Percentiles rank a stretch among this genome's conserved stretches.
phyloP scores from a whole-genome alignment of 106 monocot species.

The Dioscorea dumetorum region DNA sequence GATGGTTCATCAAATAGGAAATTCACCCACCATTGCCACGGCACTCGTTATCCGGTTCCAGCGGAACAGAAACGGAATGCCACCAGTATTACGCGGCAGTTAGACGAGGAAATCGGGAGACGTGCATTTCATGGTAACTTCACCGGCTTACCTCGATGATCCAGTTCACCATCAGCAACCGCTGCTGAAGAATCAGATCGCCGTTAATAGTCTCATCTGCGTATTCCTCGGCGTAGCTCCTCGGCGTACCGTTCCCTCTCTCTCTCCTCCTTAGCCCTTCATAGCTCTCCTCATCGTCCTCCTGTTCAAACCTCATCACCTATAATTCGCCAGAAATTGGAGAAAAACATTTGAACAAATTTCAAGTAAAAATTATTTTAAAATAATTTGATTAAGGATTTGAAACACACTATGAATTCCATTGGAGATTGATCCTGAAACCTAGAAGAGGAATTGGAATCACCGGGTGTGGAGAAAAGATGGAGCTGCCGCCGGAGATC shows the following conservation, averaged over 20 bases:
- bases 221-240: constrained; percentile 43
- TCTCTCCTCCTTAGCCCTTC: constrained; percentile 58
- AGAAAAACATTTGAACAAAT: not conserved
- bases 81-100: not conserved
- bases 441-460: constrained; percentile 2
- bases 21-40: too few species aligned
- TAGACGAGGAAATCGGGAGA: constrained; percentile 1
- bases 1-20: too few species aligned
- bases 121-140: too few species aligned
- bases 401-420: constrained; percentile 51
- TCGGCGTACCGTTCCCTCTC: constrained; percentile 26
- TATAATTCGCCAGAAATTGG: constrained; percentile 2
- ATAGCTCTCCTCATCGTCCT: constrained; percentile 88
- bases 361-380: not conserved
- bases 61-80: constrained; percentile 2
- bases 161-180: constrained; percentile 82
- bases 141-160: constrained; percentile 61
- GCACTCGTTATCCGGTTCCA: constrained; percentile 3
- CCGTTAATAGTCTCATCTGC: constrained; percentile 18
- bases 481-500: constrained; percentile 11
- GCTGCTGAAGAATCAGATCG: constrained; percentile 54
- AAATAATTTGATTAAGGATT: constrained; percentile 4
- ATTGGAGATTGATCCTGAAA: constrained; percentile 14
- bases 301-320: constrained; percentile 55
- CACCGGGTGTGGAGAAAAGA: not conserved